phyloP scores from a whole-genome alignment of 2,329 filamentous ascomycete genomes.

The Colletotrichum somersetense region DNA sequence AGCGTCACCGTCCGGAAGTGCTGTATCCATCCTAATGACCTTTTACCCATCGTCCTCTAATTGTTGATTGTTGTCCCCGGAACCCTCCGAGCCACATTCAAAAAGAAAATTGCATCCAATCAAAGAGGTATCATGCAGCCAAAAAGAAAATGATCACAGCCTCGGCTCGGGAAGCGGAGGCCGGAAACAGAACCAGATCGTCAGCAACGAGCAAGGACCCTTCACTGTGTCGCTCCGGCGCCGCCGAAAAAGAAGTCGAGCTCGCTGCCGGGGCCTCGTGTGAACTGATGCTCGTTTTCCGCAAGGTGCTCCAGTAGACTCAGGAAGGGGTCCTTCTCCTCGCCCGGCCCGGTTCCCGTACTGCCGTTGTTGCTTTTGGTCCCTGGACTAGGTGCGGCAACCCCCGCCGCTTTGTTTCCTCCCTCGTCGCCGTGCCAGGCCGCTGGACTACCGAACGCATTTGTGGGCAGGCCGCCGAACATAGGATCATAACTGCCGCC shows the following conservation, averaged over 20 bases:
- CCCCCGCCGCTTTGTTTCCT: slow-evolving; percentile 38
- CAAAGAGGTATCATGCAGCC: slow-evolving; percentile 29
- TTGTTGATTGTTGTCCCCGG: background rate
- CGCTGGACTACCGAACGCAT: slow-evolving; percentile 65
- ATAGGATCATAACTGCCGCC: slow-evolving; percentile 67
- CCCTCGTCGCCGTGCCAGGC: slow-evolving; percentile 62
- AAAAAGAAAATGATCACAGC: background rate
- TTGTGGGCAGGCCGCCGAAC: slow-evolving; percentile 68
- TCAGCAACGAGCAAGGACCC: slow-evolving; percentile 10
- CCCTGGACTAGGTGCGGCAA: slow-evolving; percentile 55
- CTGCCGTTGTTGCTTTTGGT: slow-evolving; percentile 61
- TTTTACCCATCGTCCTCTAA: slow-evolving; percentile 25
- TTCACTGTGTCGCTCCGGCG: slow-evolving; percentile 39
- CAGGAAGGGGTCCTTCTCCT: slow-evolving; percentile 86
- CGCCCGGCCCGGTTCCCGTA: slow-evolving; percentile 61
- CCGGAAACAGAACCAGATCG: background rate
- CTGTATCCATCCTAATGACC: slow-evolving; percentile 23
- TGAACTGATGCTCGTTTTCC: slow-evolving; percentile 76
- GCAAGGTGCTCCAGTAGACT: slow-evolving; percentile 84
- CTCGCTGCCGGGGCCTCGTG: slow-evolving; percentile 76
- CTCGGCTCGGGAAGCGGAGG: background rate
- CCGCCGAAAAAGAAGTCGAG: slow-evolving; percentile 79
- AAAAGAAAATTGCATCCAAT: slow-evolving; percentile 20
- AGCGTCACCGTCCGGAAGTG: slow-evolving; percentile 9
- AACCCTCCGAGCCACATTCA: slow-evolving; percentile 1